A percentile compares a stretch with the other conserved stretches of the same genome.
These are phyloP conservation scores for Colletotrichum noveboracense DNA, from an alignment of 2,329 filamentous ascomycete genomes.

Conservation along the genomic window DNA sequence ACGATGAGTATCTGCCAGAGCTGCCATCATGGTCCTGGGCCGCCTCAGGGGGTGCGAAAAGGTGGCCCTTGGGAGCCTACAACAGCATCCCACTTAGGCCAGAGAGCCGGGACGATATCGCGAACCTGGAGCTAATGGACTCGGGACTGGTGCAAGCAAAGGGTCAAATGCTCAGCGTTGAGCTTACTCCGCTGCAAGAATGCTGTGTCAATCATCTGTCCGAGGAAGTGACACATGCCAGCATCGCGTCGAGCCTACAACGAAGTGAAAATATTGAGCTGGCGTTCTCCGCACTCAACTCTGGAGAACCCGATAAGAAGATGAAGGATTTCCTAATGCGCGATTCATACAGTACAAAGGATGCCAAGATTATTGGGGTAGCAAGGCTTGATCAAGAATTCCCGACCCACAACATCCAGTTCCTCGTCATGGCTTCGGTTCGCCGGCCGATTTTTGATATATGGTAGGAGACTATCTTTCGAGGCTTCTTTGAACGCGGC, in stretches of 20 bases:
- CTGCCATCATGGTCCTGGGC: not conserved
- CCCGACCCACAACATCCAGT: not conserved
- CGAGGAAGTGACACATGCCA: not conserved
- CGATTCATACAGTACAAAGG: too few relatives aligned
- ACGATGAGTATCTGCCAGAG: not conserved
- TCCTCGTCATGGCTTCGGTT: not conserved
- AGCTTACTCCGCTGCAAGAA: not conserved
- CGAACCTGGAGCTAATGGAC: not conserved
- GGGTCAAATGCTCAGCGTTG: not conserved
- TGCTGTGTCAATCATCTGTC: not conserved
- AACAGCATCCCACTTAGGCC: not conserved
- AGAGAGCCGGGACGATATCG: not conserved
- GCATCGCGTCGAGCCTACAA: not conserved
- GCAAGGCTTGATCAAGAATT: not conserved
- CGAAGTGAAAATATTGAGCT: not conserved
- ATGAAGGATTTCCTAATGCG: not conserved
- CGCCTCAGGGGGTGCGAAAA: not conserved
- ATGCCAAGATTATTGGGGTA: not conserved
- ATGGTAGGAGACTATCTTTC: not conserved
- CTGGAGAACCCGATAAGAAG: rapidly evolving
- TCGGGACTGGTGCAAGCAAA: not conserved
- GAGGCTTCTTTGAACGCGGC: not conserved
- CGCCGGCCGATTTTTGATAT: not conserved
- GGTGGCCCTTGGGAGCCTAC: not conserved
- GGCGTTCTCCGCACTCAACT: not conserved